phyloP scores from a whole-genome alignment of 139 green algal genomes.

The Asterochloris sp. region DNA sequence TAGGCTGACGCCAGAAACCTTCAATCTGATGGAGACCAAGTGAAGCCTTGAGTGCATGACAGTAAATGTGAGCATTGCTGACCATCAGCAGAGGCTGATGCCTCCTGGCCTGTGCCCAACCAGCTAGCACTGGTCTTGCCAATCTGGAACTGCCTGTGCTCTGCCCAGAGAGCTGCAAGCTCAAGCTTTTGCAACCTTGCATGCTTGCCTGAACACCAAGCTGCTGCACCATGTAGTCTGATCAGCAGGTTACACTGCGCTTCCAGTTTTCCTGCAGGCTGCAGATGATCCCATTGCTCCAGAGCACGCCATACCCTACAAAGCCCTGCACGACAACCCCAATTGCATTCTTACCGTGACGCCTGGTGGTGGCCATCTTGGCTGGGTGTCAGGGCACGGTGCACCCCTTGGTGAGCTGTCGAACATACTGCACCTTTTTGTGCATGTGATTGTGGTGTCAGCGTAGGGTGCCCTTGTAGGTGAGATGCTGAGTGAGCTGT shows the following conservation, averaged over 20 bases:
- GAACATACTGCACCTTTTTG: not conserved
- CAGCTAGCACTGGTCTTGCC: no score
- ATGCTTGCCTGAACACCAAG: not conserved
- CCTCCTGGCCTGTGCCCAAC: no score
- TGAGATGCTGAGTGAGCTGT: not conserved
- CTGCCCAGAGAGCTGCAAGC: no score
- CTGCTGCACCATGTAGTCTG: not conserved
- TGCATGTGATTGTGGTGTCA: not conserved
- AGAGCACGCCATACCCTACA: constrained; percentile 65
- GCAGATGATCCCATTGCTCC: constrained; percentile 88
- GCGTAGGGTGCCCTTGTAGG: not conserved
- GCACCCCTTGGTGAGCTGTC: constrained; percentile 36
- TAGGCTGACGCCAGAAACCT: not conserved
- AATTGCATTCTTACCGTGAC: constrained; percentile 67
- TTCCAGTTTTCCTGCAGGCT: constrained; percentile 33
- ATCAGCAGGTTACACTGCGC: not conserved
- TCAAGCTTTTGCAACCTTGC: no score
- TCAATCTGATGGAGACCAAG: not conserved
- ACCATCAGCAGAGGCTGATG: not conserved
- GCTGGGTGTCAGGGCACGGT: constrained; percentile 60
- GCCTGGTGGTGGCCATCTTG: constrained; percentile 73
- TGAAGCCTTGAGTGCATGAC: not conserved
- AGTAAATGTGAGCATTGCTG: not conserved
- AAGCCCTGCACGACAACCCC: constrained; percentile 56
- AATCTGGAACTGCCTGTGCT: no score